Conservation (phyloP, 495 filamentous ascomycete species). For the Hypoxylon lenormandii region DNA sequence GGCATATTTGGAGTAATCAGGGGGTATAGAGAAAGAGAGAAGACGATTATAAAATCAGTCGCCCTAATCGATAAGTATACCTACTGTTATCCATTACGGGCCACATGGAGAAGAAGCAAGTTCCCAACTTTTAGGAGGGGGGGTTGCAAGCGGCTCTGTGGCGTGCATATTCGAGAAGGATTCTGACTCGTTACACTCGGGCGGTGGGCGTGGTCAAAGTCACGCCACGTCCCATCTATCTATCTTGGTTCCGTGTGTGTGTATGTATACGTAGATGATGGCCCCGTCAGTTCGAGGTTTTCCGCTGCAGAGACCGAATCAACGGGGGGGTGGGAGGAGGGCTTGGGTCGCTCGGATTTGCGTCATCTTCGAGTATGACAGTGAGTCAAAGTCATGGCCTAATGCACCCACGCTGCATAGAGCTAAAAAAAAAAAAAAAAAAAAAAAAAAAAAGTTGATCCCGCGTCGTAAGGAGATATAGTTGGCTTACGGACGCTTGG, state of each 20-base stretch:
- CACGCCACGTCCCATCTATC: conserved; percentile 1
- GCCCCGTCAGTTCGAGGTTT: background rate
- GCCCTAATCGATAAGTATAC: too few relatives aligned
- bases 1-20: too few relatives aligned
- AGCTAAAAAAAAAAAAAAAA: too few relatives aligned
- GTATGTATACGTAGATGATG: too few relatives aligned
- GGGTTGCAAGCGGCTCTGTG: conserved; percentile 11
- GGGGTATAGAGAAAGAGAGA: too few relatives aligned
- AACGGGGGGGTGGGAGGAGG: too few relatives aligned
- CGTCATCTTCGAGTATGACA: conserved; percentile 30
- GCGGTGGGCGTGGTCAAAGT: background rate
- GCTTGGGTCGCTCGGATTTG: conserved; percentile 15
- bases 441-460: conserved; percentile 6
- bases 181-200: conserved; percentile 24
- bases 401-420: conserved; percentile 19
- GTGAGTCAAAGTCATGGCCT: conserved; percentile 27
- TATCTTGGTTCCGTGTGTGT: background rate
- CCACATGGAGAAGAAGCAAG: too few relatives aligned
- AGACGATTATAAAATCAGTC: too few relatives aligned
- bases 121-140: too few relatives aligned
- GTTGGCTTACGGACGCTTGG: too few relatives aligned
- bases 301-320: conserved; percentile 6
- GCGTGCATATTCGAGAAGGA: conserved; percentile 29
- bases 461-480: too few relatives aligned
- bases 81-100: too few relatives aligned